Evolutionary conservation across 345 rosid species (phyloP).

Genomic region (Ailanthus altissimus): DNA sequence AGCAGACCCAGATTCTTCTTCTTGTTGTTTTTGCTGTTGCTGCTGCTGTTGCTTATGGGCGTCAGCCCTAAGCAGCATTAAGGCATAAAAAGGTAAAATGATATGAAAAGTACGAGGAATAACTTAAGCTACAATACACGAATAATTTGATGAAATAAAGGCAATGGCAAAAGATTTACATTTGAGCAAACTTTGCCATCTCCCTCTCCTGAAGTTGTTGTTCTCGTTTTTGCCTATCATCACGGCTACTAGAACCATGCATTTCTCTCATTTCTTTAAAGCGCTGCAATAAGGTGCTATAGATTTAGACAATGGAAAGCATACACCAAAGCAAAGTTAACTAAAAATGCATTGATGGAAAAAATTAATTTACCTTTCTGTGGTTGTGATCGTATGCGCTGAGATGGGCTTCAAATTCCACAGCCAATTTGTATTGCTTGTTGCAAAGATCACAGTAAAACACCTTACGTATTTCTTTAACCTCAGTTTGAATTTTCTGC

Average conservation of each 20-base stretch:
- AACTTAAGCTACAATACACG: background rate
- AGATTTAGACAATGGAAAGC: background rate
- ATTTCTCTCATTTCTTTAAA: conserved; percentile 96
- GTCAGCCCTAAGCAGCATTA: conserved; percentile 61
- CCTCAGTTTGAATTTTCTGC: conserved; percentile 96
- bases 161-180: conserved; percentile 26
- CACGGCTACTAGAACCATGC: conserved; percentile 87
- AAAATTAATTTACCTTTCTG: conserved; percentile 64
- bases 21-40: conserved; percentile 48
- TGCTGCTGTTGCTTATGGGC: conserved; percentile 72
- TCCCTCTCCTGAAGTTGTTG: conserved; percentile 88
- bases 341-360: background rate
- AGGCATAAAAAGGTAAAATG: conserved; percentile 5
- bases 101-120: background rate
- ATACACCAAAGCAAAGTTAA: background rate
- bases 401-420: conserved; percentile 94
- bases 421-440: conserved; percentile 94
- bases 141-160: background rate
- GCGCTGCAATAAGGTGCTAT: conserved; percentile 50
- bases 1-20: conserved; percentile 47
- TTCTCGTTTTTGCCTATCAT: conserved; percentile 87
- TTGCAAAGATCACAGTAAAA: conserved; percentile 94
- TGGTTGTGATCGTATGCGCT: conserved; percentile 99
- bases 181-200: conserved; percentile 77
- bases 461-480: conserved; percentile 87